These are phyloP conservation scores for Kingdonia uniflora DNA, from an alignment of 164 flowering plant species.

Conservation along the genomic window DNA sequence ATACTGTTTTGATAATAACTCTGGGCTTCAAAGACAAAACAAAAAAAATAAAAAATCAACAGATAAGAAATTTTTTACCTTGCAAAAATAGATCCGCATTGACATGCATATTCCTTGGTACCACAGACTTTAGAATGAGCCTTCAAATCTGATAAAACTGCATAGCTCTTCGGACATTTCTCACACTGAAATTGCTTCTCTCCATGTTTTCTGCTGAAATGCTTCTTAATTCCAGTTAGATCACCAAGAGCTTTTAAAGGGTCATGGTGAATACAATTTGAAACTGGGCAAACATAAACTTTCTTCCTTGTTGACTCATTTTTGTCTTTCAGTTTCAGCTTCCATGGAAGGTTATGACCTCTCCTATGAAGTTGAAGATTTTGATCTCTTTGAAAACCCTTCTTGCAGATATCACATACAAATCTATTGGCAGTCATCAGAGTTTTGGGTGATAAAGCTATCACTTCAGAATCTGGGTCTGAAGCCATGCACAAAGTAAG, in stretches of 20 bases:
- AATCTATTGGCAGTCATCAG: too few relatives aligned
- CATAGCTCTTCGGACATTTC: constrained; percentile 7
- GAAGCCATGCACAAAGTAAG: too few relatives aligned
- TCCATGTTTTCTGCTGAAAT: constrained; percentile 8
- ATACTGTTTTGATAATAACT: too few relatives aligned
- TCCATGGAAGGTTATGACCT: constrained; percentile 8
- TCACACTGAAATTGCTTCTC: constrained; percentile 5
- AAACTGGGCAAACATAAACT: constrained; percentile 5
- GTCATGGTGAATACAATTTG: constrained; percentile 4
- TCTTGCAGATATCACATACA: too few relatives aligned
- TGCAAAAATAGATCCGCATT: constrained; percentile 5
- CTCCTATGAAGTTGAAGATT: too few relatives aligned
- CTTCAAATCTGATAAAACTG: constrained; percentile 4
- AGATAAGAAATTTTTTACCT: too few relatives aligned
- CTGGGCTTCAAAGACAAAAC: too few relatives aligned
- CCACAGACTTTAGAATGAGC: constrained; percentile 9
- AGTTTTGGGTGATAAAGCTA: too few relatives aligned
- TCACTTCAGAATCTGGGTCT: too few relatives aligned
- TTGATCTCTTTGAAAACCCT: too few relatives aligned
- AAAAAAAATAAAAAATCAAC: too few relatives aligned
- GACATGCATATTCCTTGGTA: constrained; percentile 6
- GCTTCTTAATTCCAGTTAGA: constrained; percentile 6
- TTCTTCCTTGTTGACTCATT: constrained; percentile 2
- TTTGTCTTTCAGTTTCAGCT: constrained; percentile 1
- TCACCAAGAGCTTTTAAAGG: constrained; percentile 5